Conservation (phyloP, 164 flowering plant species). For the Chloranthus sessilifolius region DNA sequence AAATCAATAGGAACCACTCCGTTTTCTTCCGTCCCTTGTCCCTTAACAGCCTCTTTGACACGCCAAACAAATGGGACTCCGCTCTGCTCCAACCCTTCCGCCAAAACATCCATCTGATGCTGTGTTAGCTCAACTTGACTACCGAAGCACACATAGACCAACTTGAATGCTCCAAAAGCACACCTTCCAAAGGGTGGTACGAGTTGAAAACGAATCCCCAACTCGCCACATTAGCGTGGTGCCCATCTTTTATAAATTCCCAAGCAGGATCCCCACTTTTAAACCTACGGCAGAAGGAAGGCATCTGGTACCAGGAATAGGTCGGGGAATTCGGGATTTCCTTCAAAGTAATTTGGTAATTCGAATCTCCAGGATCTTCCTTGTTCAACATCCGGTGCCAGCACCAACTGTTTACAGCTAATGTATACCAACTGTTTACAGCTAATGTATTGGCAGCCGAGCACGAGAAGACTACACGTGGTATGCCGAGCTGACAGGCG, state of each 20-base stretch:
- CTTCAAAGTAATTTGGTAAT: slow-evolving; percentile 11
- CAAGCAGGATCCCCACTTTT: slow-evolving; percentile 18
- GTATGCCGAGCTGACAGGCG: slow-evolving; percentile 21
- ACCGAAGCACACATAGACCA: slow-evolving; percentile 58
- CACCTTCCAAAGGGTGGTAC: slow-evolving; percentile 33
- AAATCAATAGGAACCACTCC: slow-evolving; percentile 34
- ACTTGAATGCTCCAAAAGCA: slow-evolving; percentile 30
- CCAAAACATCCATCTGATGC: slow-evolving; percentile 24
- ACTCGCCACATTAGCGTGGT: slow-evolving; percentile 18
- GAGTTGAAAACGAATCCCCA: slow-evolving; percentile 40
- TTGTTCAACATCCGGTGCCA: slow-evolving; percentile 4
- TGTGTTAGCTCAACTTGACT: slow-evolving; percentile 33
- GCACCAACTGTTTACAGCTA: no score
- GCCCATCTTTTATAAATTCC: slow-evolving; percentile 19
- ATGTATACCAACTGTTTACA: no score
- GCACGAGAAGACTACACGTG: slow-evolving; percentile 25
- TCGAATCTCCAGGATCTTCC: background rate
- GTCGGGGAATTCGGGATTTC: slow-evolving; percentile 33
- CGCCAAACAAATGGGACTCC: slow-evolving; percentile 41
- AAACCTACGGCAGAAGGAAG: slow-evolving; percentile 18
- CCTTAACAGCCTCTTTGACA: slow-evolving; percentile 20
- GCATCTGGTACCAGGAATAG: slow-evolving; percentile 34
- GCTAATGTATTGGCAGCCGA: slow-evolving; percentile 25
- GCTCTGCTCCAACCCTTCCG: slow-evolving; percentile 38
- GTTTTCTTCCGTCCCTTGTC: slow-evolving; percentile 10